Percentiles rank a stretch among this genome's conserved stretches.
These are phyloP conservation scores for Passiflora organensis DNA, from an alignment of 345 rosid genomes.

Conservation along the genomic window DNA sequence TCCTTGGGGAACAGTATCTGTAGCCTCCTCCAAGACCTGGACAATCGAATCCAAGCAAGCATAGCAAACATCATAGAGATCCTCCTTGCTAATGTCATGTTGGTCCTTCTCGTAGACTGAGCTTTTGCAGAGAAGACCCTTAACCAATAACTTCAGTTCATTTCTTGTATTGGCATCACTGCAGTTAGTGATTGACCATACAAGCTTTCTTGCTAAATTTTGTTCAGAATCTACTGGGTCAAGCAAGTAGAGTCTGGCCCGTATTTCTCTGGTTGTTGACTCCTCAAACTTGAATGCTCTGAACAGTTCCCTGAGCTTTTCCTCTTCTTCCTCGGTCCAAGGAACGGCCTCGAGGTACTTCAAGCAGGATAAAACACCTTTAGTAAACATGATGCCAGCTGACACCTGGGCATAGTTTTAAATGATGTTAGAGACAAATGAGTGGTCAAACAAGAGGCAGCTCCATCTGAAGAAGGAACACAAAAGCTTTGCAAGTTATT, in stretches of 20 bases:
- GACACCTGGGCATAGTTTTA: conserved; percentile 49
- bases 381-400: conserved; percentile 58
- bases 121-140: conserved; percentile 78
- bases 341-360: conserved; percentile 91
- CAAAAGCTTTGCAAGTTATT: too few species aligned
- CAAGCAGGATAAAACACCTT: conserved; percentile 64
- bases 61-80: conserved; percentile 49
- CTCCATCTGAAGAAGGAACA: too few species aligned
- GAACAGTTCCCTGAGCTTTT: conserved; percentile 61
- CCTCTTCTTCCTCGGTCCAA: conserved; percentile 97
- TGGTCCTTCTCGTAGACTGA: conserved; percentile 84
- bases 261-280: conserved; percentile 50
- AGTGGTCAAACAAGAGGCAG: too few species aligned
- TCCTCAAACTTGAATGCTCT: conserved; percentile 49
- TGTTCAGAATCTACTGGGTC: conserved; percentile 37
- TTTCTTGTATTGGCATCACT: conserved; percentile 63
- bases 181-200: conserved; percentile 63
- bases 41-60: conserved; percentile 50
- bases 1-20: conserved; percentile 17
- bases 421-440: not conserved
- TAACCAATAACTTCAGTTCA: conserved; percentile 73
- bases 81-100: conserved; percentile 63
- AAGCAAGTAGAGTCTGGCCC: conserved; percentile 47
- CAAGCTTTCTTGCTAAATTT: conserved; percentile 60
- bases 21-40: conserved; percentile 55